Evolutionary conservation across 2,329 filamentous ascomycete genomes (phyloP), one percentile per base, ranked within the genome.

Genomic region (Diaporthe capsici): DNA sequence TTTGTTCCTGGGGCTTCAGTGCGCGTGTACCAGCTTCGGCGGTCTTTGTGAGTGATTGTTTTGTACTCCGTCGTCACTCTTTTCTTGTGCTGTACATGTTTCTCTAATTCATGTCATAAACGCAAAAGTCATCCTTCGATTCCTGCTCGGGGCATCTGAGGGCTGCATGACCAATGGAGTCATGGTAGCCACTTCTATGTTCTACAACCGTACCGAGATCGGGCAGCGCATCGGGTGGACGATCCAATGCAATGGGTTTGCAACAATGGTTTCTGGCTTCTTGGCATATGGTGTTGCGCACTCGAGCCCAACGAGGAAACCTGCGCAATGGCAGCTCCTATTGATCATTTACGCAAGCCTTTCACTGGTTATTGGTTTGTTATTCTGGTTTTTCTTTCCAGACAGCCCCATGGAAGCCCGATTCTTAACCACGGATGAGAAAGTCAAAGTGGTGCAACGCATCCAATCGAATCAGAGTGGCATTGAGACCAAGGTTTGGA

Each of bases 111-210:
- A 3, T 12, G 3, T 17, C 8, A 25, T 25, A 6, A n/a, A 4
- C 12, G 6, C 34, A 7, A 10, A 3, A 68, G 63, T 68, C 63
- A 68, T 68, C 7, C 31, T 51, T 2, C 47, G 63, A 39, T 68
- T 68, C 22, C 25, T 68, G 6, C 28, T 68, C 3, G 63, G 63
- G 13, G 63, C 63, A 1, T 68, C 63, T 12, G 68, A 72, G 34
- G 68, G 53, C 28, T 72, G 68, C 37, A 60, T 72, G 39, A 72
- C 55, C 28, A 72, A 72, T n/a, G 68, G 68, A 0, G 42, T 72
- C 1, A 72, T 72, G 68, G 13, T 72, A n/a, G 57, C 44, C 53
- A 57, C 44, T 3, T 37, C 53, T 31, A 72, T 72, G 68, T 72
- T 72, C 9, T 72, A 72, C 53, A 72, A 47, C 13, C 55, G 68